Evolutionary conservation across 345 rosid species (phyloP).

Genomic region (Gossypium rotundifolium): DNA sequence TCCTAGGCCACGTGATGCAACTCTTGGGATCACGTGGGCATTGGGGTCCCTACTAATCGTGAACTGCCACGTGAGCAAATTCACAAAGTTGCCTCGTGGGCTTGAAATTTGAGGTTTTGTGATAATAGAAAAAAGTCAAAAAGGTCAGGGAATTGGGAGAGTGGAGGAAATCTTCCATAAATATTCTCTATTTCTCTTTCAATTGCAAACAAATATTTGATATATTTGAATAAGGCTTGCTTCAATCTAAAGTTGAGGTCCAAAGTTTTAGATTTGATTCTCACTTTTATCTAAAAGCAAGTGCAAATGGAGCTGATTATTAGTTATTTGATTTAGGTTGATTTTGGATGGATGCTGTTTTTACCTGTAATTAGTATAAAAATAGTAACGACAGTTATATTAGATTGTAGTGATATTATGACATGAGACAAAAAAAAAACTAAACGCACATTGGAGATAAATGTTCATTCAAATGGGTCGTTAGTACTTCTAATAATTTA

Average conservation of each 20-base stretch:
- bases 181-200: neutral
- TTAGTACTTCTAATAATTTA: too few species aligned
- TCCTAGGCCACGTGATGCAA: slow-evolving; percentile 28
- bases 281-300: too few species aligned
- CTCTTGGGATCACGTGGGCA: slow-evolving; percentile 24
- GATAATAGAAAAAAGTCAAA: neutral
- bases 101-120: neutral
- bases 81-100: slow-evolving; percentile 19
- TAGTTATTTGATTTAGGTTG: too few species aligned
- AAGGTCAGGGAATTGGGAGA: neutral
- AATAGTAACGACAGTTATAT: fast-evolving
- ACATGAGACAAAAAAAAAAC: fast-evolving
- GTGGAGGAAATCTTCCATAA: neutral
- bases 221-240: too few species aligned
- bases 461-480: too few species aligned
- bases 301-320: too few species aligned
- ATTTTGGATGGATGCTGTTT: fast-evolving
- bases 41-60: neutral
- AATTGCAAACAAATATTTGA: neutral
- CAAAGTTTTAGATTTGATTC: too few species aligned
- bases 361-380: fast-evolving
- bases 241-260: too few species aligned
- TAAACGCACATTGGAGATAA: fast-evolving
- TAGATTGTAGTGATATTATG: too few species aligned
- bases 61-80: slow-evolving; percentile 15